Percentiles rank a stretch among this genome's conserved stretches.
These are phyloP conservation scores for Scheffersomyces lignosus DNA, from an alignment of 805 yeast genomes.

Conservation along the genomic window DNA sequence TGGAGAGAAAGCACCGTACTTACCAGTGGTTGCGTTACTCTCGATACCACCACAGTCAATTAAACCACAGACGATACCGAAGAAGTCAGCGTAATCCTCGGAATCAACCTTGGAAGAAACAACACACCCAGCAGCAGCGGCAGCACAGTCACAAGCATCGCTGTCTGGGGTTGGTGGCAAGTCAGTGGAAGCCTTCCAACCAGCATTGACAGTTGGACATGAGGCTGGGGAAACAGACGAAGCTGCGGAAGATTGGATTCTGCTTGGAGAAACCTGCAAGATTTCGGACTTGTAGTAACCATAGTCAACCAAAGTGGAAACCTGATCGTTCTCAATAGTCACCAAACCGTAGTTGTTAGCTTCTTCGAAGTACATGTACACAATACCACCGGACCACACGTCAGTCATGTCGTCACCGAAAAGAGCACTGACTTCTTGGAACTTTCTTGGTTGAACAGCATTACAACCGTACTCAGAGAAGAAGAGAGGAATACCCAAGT, in stretches of 20 bases:
- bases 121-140: constrained; percentile 34
- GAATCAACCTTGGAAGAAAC: constrained; percentile 25
- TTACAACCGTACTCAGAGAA: constrained; percentile 92
- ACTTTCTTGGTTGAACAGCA: constrained; percentile 66
- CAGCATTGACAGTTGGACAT: constrained; percentile 34
- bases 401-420: constrained; percentile 74
- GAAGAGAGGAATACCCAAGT: constrained; percentile 76
- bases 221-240: constrained; percentile 27
- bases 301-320: constrained; percentile 63
- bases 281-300: constrained; percentile 62
- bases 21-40: constrained; percentile 39
- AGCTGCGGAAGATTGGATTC: constrained; percentile 27
- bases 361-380: constrained; percentile 88
- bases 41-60: constrained; percentile 39
- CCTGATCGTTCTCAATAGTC: constrained; percentile 37
- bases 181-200: constrained; percentile 39
- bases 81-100: constrained; percentile 36
- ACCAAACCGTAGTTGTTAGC: constrained; percentile 82
- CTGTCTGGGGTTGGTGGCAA: constrained; percentile 48
- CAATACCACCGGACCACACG: constrained; percentile 94
- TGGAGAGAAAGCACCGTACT: constrained; percentile 43
- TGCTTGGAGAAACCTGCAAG: constrained; percentile 52
- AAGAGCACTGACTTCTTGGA: constrained; percentile 70
- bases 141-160: constrained; percentile 37
- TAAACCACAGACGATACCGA: constrained; percentile 30